Evolutionary conservation across 345 rosid genomes (phyloP).

Genomic region (Capsella bursapastoris): DNA sequence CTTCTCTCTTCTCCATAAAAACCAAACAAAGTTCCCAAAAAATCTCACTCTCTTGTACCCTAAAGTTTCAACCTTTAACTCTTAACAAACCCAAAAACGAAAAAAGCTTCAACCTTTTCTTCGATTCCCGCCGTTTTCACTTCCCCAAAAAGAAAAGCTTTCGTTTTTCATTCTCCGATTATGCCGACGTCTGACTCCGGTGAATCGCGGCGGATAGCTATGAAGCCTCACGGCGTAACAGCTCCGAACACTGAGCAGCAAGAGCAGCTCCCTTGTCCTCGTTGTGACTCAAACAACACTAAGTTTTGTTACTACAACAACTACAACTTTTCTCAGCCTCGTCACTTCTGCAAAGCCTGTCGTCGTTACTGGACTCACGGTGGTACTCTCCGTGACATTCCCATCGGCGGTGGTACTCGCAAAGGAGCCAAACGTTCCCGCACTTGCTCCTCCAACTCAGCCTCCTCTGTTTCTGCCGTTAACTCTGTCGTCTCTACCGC

Average conservation of each 20-base stretch:
- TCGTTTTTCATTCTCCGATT: neutral
- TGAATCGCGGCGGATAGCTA: slow-evolving; percentile 45
- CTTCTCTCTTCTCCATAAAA: slow-evolving; percentile 35
- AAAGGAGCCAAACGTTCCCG: slow-evolving; percentile 88
- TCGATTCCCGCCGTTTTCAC: slow-evolving; percentile 24
- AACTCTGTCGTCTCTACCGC: slow-evolving; percentile 7
- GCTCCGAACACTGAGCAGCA: slow-evolving; percentile 59
- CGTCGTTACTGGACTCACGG: slow-evolving; percentile 99
- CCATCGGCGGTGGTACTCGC: slow-evolving; percentile 89
- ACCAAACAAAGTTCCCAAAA: slow-evolving; percentile 17
- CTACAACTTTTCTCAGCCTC: slow-evolving; percentile 98
- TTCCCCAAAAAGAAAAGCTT: neutral
- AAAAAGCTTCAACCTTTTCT: slow-evolving; percentile 8
- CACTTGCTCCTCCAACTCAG: slow-evolving; percentile 15
- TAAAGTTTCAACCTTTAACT: slow-evolving; percentile 26
- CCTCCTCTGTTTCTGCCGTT: slow-evolving; percentile 51
- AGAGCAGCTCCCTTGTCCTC: slow-evolving; percentile 91
- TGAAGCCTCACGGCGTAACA: slow-evolving; percentile 45
- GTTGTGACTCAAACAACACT: slow-evolving; percentile 85
- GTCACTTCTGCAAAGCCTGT: slow-evolving; percentile 95
- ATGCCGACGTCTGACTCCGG: slow-evolving; percentile 54
- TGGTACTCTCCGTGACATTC: slow-evolving; percentile 82
- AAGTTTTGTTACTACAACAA: slow-evolving; percentile 98
- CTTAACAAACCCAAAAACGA: neutral
- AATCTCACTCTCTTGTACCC: slow-evolving; percentile 22